These are phyloP conservation scores for Quercus rubra DNA, from an alignment of 306 rosid genomes.

Conservation along the genomic window DNA sequence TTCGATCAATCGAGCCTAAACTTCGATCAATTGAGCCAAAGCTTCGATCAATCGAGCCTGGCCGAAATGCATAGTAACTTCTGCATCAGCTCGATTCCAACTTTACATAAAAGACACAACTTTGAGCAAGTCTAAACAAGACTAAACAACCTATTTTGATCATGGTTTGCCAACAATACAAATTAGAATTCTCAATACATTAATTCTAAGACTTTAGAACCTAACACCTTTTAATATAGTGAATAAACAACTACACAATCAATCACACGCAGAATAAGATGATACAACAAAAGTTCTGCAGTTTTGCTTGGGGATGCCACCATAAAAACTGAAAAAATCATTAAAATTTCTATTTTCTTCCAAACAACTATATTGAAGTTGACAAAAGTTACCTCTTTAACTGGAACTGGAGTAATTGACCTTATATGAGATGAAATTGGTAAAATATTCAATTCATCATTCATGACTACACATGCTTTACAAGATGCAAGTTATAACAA, in stretches of 20 bases:
- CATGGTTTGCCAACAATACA: too few relatives aligned
- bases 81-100: too few relatives aligned
- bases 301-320: background rate
- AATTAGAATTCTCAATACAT: too few relatives aligned
- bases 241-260: background rate
- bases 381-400: conserved; percentile 58
- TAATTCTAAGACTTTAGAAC: too few relatives aligned
- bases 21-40: too few relatives aligned
- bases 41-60: too few relatives aligned
- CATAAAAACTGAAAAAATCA: conserved; percentile 5
- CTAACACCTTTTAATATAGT: background rate
- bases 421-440: conserved; percentile 91
- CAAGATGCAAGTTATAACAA: conserved; percentile 83
- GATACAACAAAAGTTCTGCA: background rate
- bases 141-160: too few relatives aligned
- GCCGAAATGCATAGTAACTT: too few relatives aligned
- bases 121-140: too few relatives aligned
- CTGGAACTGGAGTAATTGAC: conserved; percentile 59
- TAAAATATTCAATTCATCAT: conserved; percentile 79
- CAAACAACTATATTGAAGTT: background rate
- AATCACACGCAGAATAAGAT: background rate
- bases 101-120: too few relatives aligned
- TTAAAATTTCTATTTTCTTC: background rate
- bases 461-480: conserved; percentile 83
- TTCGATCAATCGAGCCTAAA: too few relatives aligned